Conservation (phyloP, 2,329 filamentous ascomycete genomes). For the Fusarium neocosmosporiellum region DNA sequence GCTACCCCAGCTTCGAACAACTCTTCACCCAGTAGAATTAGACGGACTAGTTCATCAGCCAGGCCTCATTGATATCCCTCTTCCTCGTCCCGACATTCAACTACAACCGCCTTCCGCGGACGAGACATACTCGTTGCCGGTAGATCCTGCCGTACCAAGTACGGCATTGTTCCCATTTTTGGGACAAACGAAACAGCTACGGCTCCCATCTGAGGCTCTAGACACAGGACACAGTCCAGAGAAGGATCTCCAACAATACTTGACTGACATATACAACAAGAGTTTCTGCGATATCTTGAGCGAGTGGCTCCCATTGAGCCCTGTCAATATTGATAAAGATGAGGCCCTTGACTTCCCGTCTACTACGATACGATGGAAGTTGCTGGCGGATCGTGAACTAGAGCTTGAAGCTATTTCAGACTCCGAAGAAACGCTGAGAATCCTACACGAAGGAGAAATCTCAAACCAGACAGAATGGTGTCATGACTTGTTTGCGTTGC, state of each 20-base stretch:
- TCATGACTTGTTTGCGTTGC: conserved; percentile 9
- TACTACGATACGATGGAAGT: conserved; percentile 31
- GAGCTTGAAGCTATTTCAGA: conserved; percentile 36
- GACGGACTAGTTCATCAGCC: conserved; percentile 39
- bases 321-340: conserved; percentile 37
- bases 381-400: conserved; percentile 42
- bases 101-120: conserved; percentile 7
- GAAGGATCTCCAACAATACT: conserved; percentile 39
- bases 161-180: conserved; percentile 3
- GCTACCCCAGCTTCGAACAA: conserved; percentile 31
- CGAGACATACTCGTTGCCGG: background rate
- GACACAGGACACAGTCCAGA: conserved; percentile 38
- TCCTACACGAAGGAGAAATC: background rate
- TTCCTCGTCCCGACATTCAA: conserved; percentile 28
- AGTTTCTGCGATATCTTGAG: conserved; percentile 32
- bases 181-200: conserved; percentile 12
- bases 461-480: background rate
- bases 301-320: conserved; percentile 47
- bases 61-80: conserved; percentile 21
- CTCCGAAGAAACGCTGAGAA: background rate
- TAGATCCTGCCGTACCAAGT: background rate
- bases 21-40: background rate
- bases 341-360: conserved; percentile 44
- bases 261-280: conserved; percentile 28
- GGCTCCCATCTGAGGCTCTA: conserved; percentile 37